A percentile compares a stretch with the other conserved stretches of the same genome.
phyloP scores from a whole-genome alignment of 441 rosid genomes.

The Gossypium trilobum region DNA sequence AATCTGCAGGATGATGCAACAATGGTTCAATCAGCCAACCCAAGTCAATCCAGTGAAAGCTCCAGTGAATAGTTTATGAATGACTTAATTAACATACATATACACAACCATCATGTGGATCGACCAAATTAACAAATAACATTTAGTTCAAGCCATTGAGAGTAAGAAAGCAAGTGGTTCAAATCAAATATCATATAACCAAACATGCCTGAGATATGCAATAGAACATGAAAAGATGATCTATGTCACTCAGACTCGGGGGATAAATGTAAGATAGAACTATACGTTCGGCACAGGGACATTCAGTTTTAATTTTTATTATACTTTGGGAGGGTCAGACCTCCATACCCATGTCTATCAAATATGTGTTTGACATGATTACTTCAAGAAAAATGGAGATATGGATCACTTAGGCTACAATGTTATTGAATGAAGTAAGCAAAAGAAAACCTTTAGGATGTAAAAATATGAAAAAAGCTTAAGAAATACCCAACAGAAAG shows the following conservation, averaged over 20 bases:
- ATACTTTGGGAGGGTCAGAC: background rate
- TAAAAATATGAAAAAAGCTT: background rate
- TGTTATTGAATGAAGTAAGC: background rate
- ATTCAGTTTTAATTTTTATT: background rate
- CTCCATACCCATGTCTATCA: background rate
- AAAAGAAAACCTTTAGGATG: background rate
- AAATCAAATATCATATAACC: background rate
- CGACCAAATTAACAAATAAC: background rate
- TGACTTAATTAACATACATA: background rate
- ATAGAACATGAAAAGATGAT: background rate
- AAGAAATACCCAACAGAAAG: background rate
- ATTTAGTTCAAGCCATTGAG: background rate
- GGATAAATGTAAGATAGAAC: background rate
- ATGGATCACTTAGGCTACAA: background rate
- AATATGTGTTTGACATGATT: background rate
- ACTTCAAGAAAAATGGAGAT: constrained; percentile 1
- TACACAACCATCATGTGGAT: background rate
- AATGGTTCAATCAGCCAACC: background rate
- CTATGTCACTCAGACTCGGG: background rate
- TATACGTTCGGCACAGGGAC: background rate
- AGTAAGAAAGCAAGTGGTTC: background rate
- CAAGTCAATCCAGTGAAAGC: background rate
- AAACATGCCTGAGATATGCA: background rate
- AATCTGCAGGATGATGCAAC: constrained; percentile 6
- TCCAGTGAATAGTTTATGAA: background rate